Evolutionary conservation across 768 basidiomycete genomes (phyloP).

Genomic region (Exsudoporus frostii): DNA sequence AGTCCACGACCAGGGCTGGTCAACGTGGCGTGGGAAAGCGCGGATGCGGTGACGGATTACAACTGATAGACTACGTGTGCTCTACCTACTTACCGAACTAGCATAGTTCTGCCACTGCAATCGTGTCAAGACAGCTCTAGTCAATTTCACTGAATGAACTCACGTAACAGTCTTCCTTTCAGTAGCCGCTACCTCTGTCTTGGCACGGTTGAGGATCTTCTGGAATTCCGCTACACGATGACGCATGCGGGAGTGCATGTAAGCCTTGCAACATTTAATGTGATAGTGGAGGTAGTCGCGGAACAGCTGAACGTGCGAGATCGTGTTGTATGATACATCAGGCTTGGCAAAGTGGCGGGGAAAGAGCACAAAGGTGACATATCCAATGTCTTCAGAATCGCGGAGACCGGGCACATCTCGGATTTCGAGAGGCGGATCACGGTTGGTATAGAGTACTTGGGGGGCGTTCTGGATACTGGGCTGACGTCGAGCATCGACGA

Average conservation of each 20-base stretch:
- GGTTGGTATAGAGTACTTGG: conserved; percentile 91
- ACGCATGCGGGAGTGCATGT: conserved; percentile 98
- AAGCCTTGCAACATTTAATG: conserved; percentile 97
- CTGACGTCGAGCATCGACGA: conserved; percentile 94
- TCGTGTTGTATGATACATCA: conserved; percentile 66
- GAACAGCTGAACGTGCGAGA: conserved; percentile 95
- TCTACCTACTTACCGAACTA: conserved; percentile 42
- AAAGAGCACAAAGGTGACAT: conserved; percentile 97
- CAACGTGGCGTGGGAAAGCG: conserved; percentile 23
- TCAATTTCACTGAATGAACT: conserved; percentile 9
- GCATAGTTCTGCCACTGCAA: conserved; percentile 54
- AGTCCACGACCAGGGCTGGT: not conserved
- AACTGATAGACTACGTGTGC: not conserved
- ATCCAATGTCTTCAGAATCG: conserved; percentile 85
- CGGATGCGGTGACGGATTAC: not conserved
- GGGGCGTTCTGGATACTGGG: conserved; percentile 95
- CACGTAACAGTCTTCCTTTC: conserved; percentile 93
- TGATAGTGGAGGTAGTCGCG: conserved; percentile 99
- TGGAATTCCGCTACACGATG: conserved; percentile 93
- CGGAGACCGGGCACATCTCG: conserved; percentile 79
- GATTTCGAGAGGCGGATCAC: conserved; percentile 96
- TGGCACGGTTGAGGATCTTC: conserved; percentile 93
- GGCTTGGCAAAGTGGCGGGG: conserved; percentile 89
- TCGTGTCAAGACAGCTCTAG: conserved; percentile 5
- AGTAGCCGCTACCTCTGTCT: conserved; percentile 78